Percentiles rank a stretch among this genome's conserved stretches.
Evolutionary conservation across 352 stramenopile genomes (phyloP).

Genomic region (Thraustochytrium striatum): DNA sequence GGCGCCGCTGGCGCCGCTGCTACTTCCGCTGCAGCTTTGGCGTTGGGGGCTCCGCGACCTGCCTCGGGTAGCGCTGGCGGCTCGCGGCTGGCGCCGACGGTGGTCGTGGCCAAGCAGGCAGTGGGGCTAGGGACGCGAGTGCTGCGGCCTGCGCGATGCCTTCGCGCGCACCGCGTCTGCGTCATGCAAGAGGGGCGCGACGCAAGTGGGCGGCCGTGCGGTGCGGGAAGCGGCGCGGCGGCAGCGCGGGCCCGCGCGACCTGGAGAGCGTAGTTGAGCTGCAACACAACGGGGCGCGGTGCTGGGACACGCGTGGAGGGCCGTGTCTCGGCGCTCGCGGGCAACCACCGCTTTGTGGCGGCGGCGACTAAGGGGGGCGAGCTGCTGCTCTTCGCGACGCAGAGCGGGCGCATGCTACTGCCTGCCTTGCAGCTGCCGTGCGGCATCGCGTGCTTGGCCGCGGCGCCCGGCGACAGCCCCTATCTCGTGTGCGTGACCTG

Average conservation of each 20-base stretch:
- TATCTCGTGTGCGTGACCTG: constrained; percentile 13
- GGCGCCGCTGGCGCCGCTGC: no score
- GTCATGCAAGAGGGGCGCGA: neutral
- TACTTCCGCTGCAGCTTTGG: no score
- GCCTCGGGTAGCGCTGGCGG: no score
- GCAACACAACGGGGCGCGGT: neutral
- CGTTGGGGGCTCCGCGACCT: no score
- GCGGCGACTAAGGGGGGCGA: neutral
- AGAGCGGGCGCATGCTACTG: neutral
- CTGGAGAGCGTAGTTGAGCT: neutral
- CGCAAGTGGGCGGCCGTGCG: neutral
- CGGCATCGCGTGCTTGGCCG: neutral
- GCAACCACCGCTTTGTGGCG: neutral
- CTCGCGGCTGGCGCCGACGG: no score
- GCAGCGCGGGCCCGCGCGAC: neutral
- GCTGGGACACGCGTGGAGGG: neutral
- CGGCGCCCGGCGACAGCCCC: neutral
- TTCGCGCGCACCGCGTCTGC: neutral
- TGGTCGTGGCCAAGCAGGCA: no score
- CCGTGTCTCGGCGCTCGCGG: neutral
- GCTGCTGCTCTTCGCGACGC: neutral
- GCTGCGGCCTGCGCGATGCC: neutral
- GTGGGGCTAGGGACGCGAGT: neutral
- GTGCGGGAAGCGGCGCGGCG: neutral
- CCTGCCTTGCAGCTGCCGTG: neutral